A percentile compares a stretch with the other conserved stretches of the same genome.
Evolutionary conservation across 1,284 basidiomycete species (phyloP).

Genomic region (Ustilago hordei): DNA sequence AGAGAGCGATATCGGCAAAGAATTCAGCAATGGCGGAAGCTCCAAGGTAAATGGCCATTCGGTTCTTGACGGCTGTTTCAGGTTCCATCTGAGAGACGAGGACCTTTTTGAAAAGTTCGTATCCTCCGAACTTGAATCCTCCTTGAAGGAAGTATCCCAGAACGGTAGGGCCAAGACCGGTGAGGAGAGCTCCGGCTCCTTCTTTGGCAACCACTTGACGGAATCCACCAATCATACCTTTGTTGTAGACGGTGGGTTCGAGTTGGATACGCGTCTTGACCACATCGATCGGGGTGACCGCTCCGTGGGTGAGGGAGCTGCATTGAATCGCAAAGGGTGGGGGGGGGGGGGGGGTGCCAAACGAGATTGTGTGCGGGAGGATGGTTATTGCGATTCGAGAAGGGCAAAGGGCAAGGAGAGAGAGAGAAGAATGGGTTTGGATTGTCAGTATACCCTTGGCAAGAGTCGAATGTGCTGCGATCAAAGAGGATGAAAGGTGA

Average conservation of each 20-base stretch:
- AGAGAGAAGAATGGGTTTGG: background rate
- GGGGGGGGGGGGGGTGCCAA: background rate
- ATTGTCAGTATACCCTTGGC: background rate
- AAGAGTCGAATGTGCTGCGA: background rate
- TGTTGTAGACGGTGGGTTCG: slow-evolving; percentile 74
- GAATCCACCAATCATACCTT: slow-evolving; percentile 70
- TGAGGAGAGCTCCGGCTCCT: slow-evolving; percentile 68
- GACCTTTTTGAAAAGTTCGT: slow-evolving; percentile 69
- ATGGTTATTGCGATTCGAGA: background rate
- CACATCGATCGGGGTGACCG: slow-evolving; percentile 65
- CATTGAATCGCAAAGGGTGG: background rate
- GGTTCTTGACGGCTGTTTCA: slow-evolving; percentile 67
- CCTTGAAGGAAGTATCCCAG: slow-evolving; percentile 70
- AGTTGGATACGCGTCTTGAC: slow-evolving; percentile 97
- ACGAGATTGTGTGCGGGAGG: background rate
- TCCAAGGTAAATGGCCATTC: slow-evolving; percentile 67
- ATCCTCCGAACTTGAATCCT: slow-evolving; percentile 69
- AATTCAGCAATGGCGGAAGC: slow-evolving; percentile 69
- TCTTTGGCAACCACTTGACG: slow-evolving; percentile 67
- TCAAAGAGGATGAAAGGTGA: background rate
- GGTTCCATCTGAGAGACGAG: slow-evolving; percentile 66
- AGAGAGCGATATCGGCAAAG: slow-evolving; percentile 70
- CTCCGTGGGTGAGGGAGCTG: slow-evolving; percentile 88
- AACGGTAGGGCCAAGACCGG: slow-evolving; percentile 68
- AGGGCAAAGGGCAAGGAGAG: background rate